Base-by-base conservation (phyloP, 805 yeast species). In the Priceomyces fermenticarens region DNA sequence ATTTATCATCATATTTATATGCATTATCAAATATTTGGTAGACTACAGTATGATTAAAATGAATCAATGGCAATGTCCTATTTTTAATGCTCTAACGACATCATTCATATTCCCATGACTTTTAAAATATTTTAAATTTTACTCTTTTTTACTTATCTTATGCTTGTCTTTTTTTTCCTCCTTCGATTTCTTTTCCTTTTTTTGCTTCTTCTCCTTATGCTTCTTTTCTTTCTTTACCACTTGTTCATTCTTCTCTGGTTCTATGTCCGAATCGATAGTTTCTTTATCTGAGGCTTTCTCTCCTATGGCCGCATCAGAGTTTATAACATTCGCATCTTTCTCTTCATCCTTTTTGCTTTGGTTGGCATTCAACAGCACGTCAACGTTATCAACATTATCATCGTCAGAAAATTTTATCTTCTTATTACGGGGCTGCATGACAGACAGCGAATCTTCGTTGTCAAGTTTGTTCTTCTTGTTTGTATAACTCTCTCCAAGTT, bases 381-480 rank as follows among this genome's bases (percentile, higher is more conserved):
- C 56, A 47, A 58, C 60, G 42, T 52, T 55, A 26, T 51, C 41
- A 32, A 31, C 42, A 26, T 47, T 53, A n/a, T 27, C 25, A 20
- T 20, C 8, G 25, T 20, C 25, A 20, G 25, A 20, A 20, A 20
- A 20, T 39, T 62, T 53, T 43, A 56, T 48, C 51, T 56, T 54
- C 50, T 56, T 53, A 29, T 51, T 53, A 20, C 42, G 41, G 35
- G 50, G 48, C 28, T 38, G 35, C 32, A 31, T 42, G 12, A 32
- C 33, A 12, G 38, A 15, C 9, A 30, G 41, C n/a, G 30, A 44
- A 12, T 39, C 53, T 23, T 48, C 49, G 17, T 54, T 59, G 33
- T 54, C 58, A 32, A 57, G 56, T 41, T 54, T 57, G 39, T 46
- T 57, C 45, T 58, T 57, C 49, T 60, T 61, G 43, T 52, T 56